phyloP scores from a whole-genome alignment of 768 basidiomycete species.

The Leccinum rimulosum region DNA sequence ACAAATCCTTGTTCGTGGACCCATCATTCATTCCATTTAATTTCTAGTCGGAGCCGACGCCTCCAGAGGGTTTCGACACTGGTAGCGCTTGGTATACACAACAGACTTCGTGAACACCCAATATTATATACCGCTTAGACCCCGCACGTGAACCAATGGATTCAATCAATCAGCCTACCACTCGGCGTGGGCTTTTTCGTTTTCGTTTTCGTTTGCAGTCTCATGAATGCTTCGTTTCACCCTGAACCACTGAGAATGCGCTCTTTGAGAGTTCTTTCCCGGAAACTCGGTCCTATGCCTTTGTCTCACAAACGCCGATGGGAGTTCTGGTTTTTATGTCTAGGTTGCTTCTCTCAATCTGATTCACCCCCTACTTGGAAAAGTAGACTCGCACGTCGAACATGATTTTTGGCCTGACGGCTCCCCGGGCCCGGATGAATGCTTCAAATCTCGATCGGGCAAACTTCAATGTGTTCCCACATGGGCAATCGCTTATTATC shows the following conservation, averaged over 20 bases:
- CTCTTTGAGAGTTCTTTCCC: neutral
- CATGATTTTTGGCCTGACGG: neutral
- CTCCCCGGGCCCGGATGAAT: neutral
- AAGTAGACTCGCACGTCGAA: neutral
- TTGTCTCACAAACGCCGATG: neutral
- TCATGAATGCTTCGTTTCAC: neutral
- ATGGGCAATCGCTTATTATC: conserved; percentile 12
- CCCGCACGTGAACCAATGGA: neutral
- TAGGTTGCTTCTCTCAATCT: neutral
- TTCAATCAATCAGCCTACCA: neutral
- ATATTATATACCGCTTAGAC: conserved; percentile 20
- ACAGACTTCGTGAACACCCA: conserved; percentile 37
- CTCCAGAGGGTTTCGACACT: conserved; percentile 69
- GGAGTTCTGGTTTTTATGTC: neutral
- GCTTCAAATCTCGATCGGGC: no score
- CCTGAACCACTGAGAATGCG: neutral
- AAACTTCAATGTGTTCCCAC: no score
- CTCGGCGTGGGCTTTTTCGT: neutral
- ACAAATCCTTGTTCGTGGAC: neutral
- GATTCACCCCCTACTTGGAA: neutral
- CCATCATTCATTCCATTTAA: neutral
- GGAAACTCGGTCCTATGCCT: neutral
- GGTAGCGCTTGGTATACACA: conserved; percentile 76
- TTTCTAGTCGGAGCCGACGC: conserved; percentile 58
- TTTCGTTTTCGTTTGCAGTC: conserved; percentile 1